phyloP scores from a whole-genome alignment of 257 asterid genomes.

The Penstemon barbatus region DNA sequence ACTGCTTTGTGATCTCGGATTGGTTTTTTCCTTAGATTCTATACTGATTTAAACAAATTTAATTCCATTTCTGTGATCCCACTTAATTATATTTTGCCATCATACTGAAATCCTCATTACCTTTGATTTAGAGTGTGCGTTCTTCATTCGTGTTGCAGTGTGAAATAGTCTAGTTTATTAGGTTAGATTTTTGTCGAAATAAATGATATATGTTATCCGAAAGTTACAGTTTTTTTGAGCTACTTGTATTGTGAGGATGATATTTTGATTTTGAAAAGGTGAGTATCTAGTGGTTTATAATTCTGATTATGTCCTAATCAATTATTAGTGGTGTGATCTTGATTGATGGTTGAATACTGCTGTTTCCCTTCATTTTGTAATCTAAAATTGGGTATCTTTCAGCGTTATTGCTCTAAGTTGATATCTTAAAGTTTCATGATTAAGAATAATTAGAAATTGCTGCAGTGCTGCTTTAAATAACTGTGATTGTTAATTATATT shows the following conservation, averaged over 20 bases:
- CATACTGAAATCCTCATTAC: too few relatives aligned
- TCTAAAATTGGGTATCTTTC: conserved; percentile 10
- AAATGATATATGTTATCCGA: conserved; percentile 12
- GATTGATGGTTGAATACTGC: not conserved
- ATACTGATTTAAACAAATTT: too few relatives aligned
- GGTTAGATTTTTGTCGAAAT: too few relatives aligned
- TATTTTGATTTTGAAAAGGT: not conserved
- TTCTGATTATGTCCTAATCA: conserved; percentile 44
- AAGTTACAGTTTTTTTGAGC: conserved; percentile 16
- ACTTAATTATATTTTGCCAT: too few relatives aligned
- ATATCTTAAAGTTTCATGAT: conserved; percentile 9
- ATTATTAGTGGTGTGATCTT: conserved; percentile 26
- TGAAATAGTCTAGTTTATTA: too few relatives aligned
- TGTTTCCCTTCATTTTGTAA: not conserved
- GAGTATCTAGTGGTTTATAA: too few relatives aligned
- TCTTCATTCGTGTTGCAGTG: too few relatives aligned
- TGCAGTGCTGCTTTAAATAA: conserved; percentile 25
- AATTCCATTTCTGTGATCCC: too few relatives aligned
- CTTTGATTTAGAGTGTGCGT: too few relatives aligned
- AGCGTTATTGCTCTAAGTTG: not conserved
- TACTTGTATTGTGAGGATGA: too few relatives aligned
- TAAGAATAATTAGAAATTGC: not conserved
- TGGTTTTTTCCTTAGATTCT: too few relatives aligned
- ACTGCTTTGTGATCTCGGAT: too few relatives aligned
- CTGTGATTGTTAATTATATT: conserved; percentile 11